These are phyloP conservation scores for Pugionium cornutum DNA, from an alignment of 345 rosid genomes.

Conservation along the genomic window DNA sequence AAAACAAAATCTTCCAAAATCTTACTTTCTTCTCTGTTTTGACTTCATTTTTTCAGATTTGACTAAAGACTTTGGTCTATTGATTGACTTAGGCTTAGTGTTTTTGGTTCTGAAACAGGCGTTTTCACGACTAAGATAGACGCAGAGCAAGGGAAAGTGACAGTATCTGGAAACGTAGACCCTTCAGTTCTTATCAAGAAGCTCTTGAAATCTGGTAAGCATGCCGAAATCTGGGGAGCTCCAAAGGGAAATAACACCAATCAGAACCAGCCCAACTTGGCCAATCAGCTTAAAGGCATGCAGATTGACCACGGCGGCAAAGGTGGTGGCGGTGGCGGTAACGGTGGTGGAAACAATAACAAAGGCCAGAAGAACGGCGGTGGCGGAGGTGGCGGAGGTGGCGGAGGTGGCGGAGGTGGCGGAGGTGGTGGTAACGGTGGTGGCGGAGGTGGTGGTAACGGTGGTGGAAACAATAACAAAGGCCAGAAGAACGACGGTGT, in stretches of 20 bases:
- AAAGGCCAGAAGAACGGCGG: constrained; percentile 52
- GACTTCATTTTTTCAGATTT: constrained; percentile 19
- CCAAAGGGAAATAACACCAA: constrained; percentile 37
- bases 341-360: constrained; percentile 39
- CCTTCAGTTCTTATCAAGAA: constrained; percentile 73
- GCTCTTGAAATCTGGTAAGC: constrained; percentile 87
- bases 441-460: constrained; percentile 34
- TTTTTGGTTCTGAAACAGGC: constrained; percentile 45
- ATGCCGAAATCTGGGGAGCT: constrained; percentile 79
- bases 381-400: not conserved
- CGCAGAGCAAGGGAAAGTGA: constrained; percentile 83
- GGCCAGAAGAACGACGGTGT: constrained; percentile 45
- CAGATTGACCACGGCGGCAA: constrained; percentile 67
- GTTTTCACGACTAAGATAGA: constrained; percentile 74
- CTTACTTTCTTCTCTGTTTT: not conserved
- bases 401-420: not conserved
- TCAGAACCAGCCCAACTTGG: constrained; percentile 53
- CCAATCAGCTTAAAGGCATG: constrained; percentile 72
- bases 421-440: constrained; percentile 28
- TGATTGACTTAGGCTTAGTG: not conserved
- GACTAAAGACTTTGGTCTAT: not conserved
- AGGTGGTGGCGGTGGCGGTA: constrained; percentile 42
- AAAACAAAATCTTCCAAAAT: not conserved
- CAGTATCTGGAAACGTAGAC: constrained; percentile 73
- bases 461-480: constrained; percentile 47